Conservation (phyloP, 2,329 filamentous ascomycete genomes). For the Colletotrichum melonis region DNA sequence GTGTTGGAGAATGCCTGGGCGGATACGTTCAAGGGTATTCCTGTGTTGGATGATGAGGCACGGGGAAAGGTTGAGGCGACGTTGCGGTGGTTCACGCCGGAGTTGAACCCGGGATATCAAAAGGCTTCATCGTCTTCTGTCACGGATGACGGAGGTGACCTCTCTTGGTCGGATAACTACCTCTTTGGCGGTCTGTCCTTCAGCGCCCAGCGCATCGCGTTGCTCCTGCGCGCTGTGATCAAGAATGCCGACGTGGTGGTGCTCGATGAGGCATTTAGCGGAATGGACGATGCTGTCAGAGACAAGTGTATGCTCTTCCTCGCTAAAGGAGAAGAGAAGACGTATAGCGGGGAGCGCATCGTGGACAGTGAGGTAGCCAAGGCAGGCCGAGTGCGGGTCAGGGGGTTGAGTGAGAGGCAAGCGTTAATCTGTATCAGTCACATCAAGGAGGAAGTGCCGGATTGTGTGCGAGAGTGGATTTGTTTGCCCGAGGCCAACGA, state of each 20-base stretch:
- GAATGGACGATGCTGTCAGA: slow-evolving; percentile 84
- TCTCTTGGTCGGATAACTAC: slow-evolving; percentile 74
- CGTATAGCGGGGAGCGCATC: slow-evolving; percentile 49
- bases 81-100: slow-evolving; percentile 80
- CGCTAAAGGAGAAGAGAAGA: slow-evolving; percentile 68
- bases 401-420: slow-evolving; percentile 76
- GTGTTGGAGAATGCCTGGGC: slow-evolving; percentile 90
- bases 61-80: slow-evolving; percentile 73
- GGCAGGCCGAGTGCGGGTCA: slow-evolving; percentile 60
- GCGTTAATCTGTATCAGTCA: slow-evolving; percentile 94
- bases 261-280: slow-evolving; percentile 88
- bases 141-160: slow-evolving; percentile 33
- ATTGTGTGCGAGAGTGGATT: slow-evolving; percentile 85
- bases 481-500: slow-evolving; percentile 83
- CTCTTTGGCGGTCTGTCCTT: slow-evolving; percentile 82
- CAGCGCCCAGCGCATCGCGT: slow-evolving; percentile 83
- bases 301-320: slow-evolving; percentile 90
- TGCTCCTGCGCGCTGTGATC: slow-evolving; percentile 85
- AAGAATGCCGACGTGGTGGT: slow-evolving; percentile 86
- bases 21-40: slow-evolving; percentile 82
- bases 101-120: slow-evolving; percentile 71
- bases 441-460: slow-evolving; percentile 88
- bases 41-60: slow-evolving; percentile 70
- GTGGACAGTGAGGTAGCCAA: slow-evolving; percentile 59
- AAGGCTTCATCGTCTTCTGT: slow-evolving; percentile 40